phyloP scores from a whole-genome alignment of 2,329 filamentous ascomycete species.

The Penicillium sclerotiorum region DNA sequence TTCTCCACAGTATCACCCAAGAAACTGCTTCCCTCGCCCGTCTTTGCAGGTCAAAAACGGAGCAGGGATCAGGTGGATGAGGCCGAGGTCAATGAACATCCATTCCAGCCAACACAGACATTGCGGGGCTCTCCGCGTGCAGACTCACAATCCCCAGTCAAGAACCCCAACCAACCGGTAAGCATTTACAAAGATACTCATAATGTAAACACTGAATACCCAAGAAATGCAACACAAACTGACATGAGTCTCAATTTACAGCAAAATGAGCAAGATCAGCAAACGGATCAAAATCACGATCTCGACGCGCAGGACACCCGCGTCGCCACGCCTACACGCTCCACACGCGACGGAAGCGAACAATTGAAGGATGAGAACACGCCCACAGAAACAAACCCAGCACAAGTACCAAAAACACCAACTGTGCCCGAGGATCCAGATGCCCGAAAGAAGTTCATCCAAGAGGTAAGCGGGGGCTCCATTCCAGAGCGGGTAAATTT shows the following conservation, averaged over 20 bases:
- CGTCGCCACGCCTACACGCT: constrained; percentile 23
- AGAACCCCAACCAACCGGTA: constrained; percentile 24
- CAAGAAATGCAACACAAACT: too few species aligned
- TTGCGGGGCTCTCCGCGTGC: constrained; percentile 19
- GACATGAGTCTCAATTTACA: too few species aligned
- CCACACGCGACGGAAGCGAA: constrained; percentile 18
- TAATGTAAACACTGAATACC: too few species aligned
- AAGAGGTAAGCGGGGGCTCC: constrained; percentile 35
- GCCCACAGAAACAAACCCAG: constrained; percentile 12
- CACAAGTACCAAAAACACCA: constrained; percentile 14
- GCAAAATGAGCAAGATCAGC: too few species aligned
- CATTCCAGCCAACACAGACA: constrained; percentile 18
- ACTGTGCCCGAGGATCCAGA: constrained; percentile 38
- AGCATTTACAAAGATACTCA: constrained; percentile 4
- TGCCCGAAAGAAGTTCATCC: constrained; percentile 43
- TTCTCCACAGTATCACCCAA: constrained; percentile 29
- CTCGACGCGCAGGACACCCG: constrained; percentile 22
- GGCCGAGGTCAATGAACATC: constrained; percentile 25
- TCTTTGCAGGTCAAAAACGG: constrained; percentile 44
- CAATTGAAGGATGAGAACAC: constrained; percentile 12
- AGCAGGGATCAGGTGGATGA: constrained; percentile 43
- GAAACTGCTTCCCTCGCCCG: constrained; percentile 35
- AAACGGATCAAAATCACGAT: too few species aligned
- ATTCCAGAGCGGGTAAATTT: background rate
- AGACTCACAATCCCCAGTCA: constrained; percentile 17